Evolutionary conservation across 441 rosid species (phyloP).

Genomic region (Erodium moschatum): DNA sequence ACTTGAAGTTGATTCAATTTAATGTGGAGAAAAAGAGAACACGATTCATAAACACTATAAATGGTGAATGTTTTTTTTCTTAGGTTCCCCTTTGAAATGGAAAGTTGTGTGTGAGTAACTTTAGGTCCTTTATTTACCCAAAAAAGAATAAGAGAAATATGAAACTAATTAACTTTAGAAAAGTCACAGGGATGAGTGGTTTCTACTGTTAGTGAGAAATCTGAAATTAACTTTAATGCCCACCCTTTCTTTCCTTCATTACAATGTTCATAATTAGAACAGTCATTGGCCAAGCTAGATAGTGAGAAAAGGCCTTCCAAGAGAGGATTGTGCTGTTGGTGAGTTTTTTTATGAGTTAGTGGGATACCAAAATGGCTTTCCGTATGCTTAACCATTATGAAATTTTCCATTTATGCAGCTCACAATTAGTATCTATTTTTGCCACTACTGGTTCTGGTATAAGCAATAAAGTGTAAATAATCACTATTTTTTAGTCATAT

Average conservation of each 20-base stretch:
- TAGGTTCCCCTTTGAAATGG: background rate
- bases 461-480: background rate
- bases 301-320: too few relatives aligned
- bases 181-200: background rate
- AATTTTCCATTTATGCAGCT: background rate
- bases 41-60: too few relatives aligned
- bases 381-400: background rate
- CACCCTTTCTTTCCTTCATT: background rate
- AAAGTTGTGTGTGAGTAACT: background rate
- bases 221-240: background rate
- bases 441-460: background rate
- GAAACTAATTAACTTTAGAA: background rate
- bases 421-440: background rate
- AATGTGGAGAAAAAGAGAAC: background rate
- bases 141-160: background rate
- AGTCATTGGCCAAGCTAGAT: background rate
- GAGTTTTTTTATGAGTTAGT: background rate
- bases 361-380: background rate
- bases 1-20: too few relatives aligned
- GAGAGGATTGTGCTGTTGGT: too few relatives aligned
- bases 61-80: background rate
- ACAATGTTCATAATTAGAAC: background rate
- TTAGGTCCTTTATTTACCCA: background rate
- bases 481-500: background rate
- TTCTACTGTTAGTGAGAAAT: background rate